Base-by-base conservation (phyloP, 169 alveolate genomes). In the Eimeria falciformis region DNA sequence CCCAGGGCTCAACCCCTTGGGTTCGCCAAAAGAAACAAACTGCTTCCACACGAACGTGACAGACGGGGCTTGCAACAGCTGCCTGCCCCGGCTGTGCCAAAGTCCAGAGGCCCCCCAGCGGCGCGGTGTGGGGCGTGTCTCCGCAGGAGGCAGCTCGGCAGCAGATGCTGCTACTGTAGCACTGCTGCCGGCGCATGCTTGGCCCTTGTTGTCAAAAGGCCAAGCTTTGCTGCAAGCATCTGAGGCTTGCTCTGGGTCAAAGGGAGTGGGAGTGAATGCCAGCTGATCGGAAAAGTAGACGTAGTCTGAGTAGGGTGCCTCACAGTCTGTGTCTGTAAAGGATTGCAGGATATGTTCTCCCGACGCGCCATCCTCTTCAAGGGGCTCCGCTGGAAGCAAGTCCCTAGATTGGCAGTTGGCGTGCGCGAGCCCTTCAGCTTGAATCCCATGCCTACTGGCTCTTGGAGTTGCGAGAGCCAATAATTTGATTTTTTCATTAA, bases 61-160 rank as follows among this genome's bases (percentile, higher is more conserved):
- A 9, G 85, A 75, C 9, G 85, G 85, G 46, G 40, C 65, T 0
- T n/a, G 85, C 68, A n/a, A 66, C 23, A 75, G 85, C 85, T 45
- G 85, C 45, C 85, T 12, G 65, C 65, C 65, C 25, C 65, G 65
- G 65, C 17, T 17, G 2, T 53, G 65, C 65, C n/a, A 3, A 53
- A 53, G 65, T 12, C 25, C 25, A 12, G 65, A 12, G 65, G 17
- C 65, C n/a, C n/a, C n/a, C 65, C 25, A 17, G 65, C n/a, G 25
- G 65, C 3, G n/a, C 65, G 3, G 17, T 53, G 65, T 3, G 65
- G 56, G 27, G 18, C 56, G 46, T 66, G 55, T 69, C 82, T 25
- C 82, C 82, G 23, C 56, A 6, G 6, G 82, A 37, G 56, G 27
- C 33, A 3, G 55, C 45, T 12, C 56, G 12, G n/a, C 29, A 14